These are phyloP conservation scores for Phytophthora sojae DNA, from an alignment of 352 stramenopile species.

Conservation along the genomic window DNA sequence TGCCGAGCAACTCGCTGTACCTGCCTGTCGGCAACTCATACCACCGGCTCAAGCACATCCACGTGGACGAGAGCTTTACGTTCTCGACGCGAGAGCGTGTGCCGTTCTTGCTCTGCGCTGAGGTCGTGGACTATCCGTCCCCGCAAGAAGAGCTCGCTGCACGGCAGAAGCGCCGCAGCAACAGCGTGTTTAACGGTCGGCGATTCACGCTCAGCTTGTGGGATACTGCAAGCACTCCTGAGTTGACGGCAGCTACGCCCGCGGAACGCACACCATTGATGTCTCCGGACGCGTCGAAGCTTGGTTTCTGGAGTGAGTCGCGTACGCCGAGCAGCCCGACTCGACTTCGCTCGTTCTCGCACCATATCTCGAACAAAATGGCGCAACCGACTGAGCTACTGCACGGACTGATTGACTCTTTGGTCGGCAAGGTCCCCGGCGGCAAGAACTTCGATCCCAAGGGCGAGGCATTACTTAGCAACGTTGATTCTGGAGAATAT, in stretches of 20 bases:
- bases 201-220: constrained; percentile 74
- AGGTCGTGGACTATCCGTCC: constrained; percentile 78
- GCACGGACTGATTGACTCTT: constrained; percentile 72
- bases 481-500: constrained; percentile 22
- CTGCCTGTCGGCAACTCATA: constrained; percentile 79
- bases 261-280: constrained; percentile 51
- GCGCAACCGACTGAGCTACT: constrained; percentile 70
- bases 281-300: constrained; percentile 66
- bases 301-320: constrained; percentile 87
- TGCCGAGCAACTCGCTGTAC: constrained; percentile 84
- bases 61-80: constrained; percentile 83
- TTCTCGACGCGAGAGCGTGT: constrained; percentile 88
- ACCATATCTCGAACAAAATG: constrained; percentile 77
- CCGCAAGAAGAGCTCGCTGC: constrained; percentile 32
- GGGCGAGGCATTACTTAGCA: constrained; percentile 47
- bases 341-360: constrained; percentile 73
- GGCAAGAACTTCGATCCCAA: constrained; percentile 41
- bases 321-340: constrained; percentile 63
- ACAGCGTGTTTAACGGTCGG: constrained; percentile 59
- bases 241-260: constrained; percentile 32
- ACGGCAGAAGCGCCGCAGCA: constrained; percentile 49
- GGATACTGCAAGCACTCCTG: constrained; percentile 57
- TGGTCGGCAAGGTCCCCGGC: constrained; percentile 69
- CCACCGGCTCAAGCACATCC: constrained; percentile 80
- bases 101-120: constrained; percentile 77